These are phyloP conservation scores for Suillus subalutaceus DNA, from an alignment of 768 basidiomycete genomes.

Conservation along the genomic window DNA sequence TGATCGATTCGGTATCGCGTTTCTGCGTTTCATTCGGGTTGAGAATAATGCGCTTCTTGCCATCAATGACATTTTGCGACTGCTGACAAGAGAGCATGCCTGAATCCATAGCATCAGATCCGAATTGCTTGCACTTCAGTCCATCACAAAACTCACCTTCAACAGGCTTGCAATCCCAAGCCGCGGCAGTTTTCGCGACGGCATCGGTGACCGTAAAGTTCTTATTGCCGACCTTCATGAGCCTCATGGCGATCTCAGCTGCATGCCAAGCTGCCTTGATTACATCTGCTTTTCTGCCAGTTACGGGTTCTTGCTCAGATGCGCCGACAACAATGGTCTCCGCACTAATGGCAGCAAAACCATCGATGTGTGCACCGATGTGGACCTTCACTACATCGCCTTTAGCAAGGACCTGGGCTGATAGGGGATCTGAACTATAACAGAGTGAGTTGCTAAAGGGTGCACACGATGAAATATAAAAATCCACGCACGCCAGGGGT, in stretches of 20 bases:
- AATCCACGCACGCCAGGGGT: slow-evolving; percentile 77
- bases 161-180: slow-evolving; percentile 88
- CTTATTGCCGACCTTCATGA: slow-evolving; percentile 89
- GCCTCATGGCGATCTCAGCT: slow-evolving; percentile 89
- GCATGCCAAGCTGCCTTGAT: slow-evolving; percentile 93
- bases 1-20: slow-evolving; percentile 80
- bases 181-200: slow-evolving; percentile 69
- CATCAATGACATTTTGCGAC: slow-evolving; percentile 91
- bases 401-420: slow-evolving; percentile 69
- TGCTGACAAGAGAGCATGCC: slow-evolving; percentile 97
- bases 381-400: slow-evolving; percentile 96
- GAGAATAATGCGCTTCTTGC: slow-evolving; percentile 92
- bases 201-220: slow-evolving; percentile 95
- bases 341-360: slow-evolving; percentile 90
- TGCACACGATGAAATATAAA: neutral
- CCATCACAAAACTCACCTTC: slow-evolving; percentile 62
- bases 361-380: slow-evolving; percentile 97
- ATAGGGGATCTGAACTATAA: slow-evolving; percentile 71
- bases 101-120: slow-evolving; percentile 29
- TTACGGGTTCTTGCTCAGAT: slow-evolving; percentile 70
- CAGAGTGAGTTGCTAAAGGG: slow-evolving; percentile 11
- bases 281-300: slow-evolving; percentile 87
- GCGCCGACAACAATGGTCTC: slow-evolving; percentile 93
- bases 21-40: slow-evolving; percentile 87
- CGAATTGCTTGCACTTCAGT: neutral